Percentiles rank a stretch among this genome's conserved stretches.
phyloP scores from a whole-genome alignment of 306 rosid species.

The Vigna mungo region DNA sequence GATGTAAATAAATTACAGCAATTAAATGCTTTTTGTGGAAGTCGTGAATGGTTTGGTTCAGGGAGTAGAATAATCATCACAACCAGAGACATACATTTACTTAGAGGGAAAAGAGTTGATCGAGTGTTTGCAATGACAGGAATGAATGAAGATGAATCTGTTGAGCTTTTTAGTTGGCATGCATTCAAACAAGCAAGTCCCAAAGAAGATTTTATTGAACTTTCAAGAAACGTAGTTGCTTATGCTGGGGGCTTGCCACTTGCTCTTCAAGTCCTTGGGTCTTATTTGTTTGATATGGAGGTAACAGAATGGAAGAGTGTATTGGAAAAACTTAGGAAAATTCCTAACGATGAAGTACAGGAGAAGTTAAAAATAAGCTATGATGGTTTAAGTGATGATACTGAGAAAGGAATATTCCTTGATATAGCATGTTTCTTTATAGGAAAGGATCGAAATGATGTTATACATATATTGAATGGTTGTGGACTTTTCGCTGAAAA shows the following conservation, averaged over 20 bases:
- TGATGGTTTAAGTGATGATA: slow-evolving; percentile 18
- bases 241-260: slow-evolving; percentile 40
- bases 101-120: not conserved
- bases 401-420: slow-evolving; percentile 9
- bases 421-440: slow-evolving; percentile 43
- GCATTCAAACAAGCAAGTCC: slow-evolving; percentile 41
- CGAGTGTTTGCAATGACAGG: not conserved
- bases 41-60: slow-evolving; percentile 12
- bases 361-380: slow-evolving; percentile 33
- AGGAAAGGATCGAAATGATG: slow-evolving; percentile 24
- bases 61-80: slow-evolving; percentile 39
- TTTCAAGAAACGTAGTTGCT: not conserved
- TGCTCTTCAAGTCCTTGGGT: slow-evolving; percentile 42
- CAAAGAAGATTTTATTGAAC: not conserved
- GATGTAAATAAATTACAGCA: slow-evolving; percentile 27
- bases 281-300: not conserved
- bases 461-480: not conserved
- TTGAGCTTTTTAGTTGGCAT: slow-evolving; percentile 47
- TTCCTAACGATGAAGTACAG: slow-evolving; percentile 32
- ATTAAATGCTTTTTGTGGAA: slow-evolving; percentile 33
- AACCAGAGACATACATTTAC: slow-evolving; percentile 23
- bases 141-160: slow-evolving; percentile 18
- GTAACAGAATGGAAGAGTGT: not conserved
- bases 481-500: not conserved
- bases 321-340: slow-evolving; percentile 1